A percentile compares a stretch with the other conserved stretches of the same genome.
These are phyloP conservation scores for Akanthomyces dipterigenus DNA, from an alignment of 2,329 filamentous ascomycete genomes.

Conservation along the genomic window DNA sequence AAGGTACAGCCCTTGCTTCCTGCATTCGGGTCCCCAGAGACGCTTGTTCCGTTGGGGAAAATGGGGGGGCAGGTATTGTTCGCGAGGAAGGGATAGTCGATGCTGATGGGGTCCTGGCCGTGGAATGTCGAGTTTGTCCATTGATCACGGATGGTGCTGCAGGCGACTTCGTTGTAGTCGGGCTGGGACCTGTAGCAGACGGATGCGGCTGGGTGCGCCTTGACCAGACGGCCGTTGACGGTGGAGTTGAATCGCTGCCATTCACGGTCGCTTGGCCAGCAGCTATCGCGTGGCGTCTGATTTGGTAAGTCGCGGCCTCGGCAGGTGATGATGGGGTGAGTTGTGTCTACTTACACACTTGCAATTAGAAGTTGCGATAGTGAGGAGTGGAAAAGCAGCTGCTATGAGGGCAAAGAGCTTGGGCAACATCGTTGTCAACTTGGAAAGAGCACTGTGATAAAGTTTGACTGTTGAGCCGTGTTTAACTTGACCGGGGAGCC, in stretches of 20 bases:
- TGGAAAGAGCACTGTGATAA: too few relatives aligned
- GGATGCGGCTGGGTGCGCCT: conserved; percentile 40
- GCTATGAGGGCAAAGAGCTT: too few relatives aligned
- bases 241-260: conserved; percentile 44
- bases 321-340: too few relatives aligned
- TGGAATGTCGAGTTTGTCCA: conserved; percentile 19
- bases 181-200: conserved; percentile 38
- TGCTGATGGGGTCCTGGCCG: conserved; percentile 1
- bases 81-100: conserved; percentile 19
- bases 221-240: conserved; percentile 40
- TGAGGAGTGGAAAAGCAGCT: too few relatives aligned
- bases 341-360: too few relatives aligned
- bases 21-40: conserved; percentile 26
- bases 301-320: too few relatives aligned
- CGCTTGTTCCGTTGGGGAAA: conserved; percentile 25
- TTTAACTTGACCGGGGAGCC: too few relatives aligned
- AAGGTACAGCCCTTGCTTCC: conserved; percentile 30
- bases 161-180: conserved; percentile 33
- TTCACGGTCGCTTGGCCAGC: conserved; percentile 37
- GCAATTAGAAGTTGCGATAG: too few relatives aligned
- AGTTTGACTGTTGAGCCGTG: too few relatives aligned
- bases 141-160: conserved; percentile 25
- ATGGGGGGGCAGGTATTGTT: conserved; percentile 24
- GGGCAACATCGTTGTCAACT: too few relatives aligned
- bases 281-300: conserved; percentile 24